Evolutionary conservation across 106 monocot genomes (phyloP), one percentile per base, ranked within the genome.

Genomic region (Hemerocallis citrina): DNA sequence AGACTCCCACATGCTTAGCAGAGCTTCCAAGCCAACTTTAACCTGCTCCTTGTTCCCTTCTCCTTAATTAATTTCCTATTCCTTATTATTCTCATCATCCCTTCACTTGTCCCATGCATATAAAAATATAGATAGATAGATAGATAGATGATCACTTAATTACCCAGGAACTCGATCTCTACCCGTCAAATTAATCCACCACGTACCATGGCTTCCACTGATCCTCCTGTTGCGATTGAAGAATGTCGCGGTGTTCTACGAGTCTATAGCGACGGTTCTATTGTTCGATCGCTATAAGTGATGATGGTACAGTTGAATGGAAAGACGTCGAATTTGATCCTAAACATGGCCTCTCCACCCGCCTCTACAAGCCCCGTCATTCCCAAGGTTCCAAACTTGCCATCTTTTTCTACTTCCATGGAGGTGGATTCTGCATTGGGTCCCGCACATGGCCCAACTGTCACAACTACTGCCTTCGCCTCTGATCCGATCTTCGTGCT

Each of bases 341-440:
- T 7, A 15, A 46, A 8, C 67, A 52, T 75, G 49, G 23, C 44
- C 74, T 85, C 66, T 41, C 25, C 50, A 76, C 81, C 70, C 85
- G 80, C 54, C 76, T 85, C 63, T 85, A 85, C 77, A 43, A 46
- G 11, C 79, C 84, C 1, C 60, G 9, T 37, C 34, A 34, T 29
- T 20, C 77, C 52, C 17, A 30, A 9, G n/a, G 21, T 8, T 17
- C 35, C 49, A 74, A 72, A 25, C 59, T 89, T 55, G 84, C 89
- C 10, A 61, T 85, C 44, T 69, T 89, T 66, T 77, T 66, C 81
- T 89, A 89, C 81, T 81, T 78, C 78, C 89, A 89, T 54, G 89
- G 89, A 39, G 89, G 84, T 34, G 89, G 89, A 16, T 89, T 63
- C 77, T 89, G 89, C 78, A 65, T 89, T 52, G 84, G 84, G 23